A percentile compares a stretch with the other conserved stretches of the same genome.
Evolutionary conservation across 2,329 filamentous ascomycete species (phyloP).

Genomic region (Diaporthe caulivora): DNA sequence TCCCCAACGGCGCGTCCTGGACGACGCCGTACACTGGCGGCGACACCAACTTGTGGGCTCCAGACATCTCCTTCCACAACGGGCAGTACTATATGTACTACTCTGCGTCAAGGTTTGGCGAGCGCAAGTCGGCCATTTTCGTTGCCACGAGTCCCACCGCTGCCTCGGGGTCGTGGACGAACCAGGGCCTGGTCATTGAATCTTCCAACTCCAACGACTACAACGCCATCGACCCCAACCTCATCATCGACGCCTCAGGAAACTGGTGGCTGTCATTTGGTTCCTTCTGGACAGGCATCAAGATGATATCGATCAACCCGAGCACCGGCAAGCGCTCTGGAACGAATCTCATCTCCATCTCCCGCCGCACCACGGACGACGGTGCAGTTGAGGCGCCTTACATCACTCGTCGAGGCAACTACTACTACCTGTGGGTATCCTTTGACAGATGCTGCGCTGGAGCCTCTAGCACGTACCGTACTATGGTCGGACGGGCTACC

Average conservation of each 20-base stretch:
- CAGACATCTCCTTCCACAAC: conserved; percentile 17
- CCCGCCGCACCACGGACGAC: not conserved
- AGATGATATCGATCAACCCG: conserved; percentile 11
- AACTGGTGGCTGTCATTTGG: conserved; percentile 4
- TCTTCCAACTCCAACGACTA: not conserved
- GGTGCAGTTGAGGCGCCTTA: not conserved
- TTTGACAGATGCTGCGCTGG: not conserved
- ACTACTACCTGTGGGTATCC: conserved; percentile 12
- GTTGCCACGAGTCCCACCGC: conserved; percentile 4
- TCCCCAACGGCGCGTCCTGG: conserved; percentile 15
- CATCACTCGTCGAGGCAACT: conserved; percentile 9
- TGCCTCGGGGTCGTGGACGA: conserved; percentile 12
- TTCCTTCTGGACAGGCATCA: not conserved
- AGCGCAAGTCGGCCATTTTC: conserved; percentile 3
- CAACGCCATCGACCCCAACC: conserved; percentile 20
- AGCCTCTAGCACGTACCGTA: conserved; percentile 10
- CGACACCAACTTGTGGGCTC: conserved; percentile 2
- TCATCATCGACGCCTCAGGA: conserved; percentile 2
- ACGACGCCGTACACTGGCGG: conserved; percentile 4
- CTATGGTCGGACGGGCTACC: conserved; percentile 8
- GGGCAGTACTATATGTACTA: not conserved
- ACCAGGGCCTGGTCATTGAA: conserved; percentile 12
- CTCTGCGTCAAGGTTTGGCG: not conserved
- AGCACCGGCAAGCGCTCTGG: conserved; percentile 20
- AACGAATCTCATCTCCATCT: not conserved